These are phyloP conservation scores for Pholiota molesta DNA, from an alignment of 768 basidiomycete species.

Conservation along the genomic window DNA sequence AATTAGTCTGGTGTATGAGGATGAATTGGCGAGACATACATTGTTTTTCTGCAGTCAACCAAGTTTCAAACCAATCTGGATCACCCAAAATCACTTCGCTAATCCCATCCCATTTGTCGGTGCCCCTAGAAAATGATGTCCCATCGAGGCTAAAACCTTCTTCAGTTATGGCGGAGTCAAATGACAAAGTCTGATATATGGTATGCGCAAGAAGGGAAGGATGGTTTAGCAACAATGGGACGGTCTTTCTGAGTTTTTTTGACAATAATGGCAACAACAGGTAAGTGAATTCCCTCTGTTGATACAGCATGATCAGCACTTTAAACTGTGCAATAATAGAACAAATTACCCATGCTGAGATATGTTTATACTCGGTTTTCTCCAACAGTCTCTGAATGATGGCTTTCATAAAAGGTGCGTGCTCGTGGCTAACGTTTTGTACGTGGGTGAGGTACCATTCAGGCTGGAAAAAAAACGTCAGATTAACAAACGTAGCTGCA, in stretches of 20 bases:
- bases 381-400: constrained; percentile 73
- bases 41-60: constrained; percentile 87
- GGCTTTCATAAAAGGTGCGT: constrained; percentile 76
- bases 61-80: constrained; percentile 87
- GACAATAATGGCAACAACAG: constrained; percentile 79
- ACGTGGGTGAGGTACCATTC: constrained; percentile 98
- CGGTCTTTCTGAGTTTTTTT: constrained; percentile 72
- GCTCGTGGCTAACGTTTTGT: constrained; percentile 85
- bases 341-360: constrained; percentile 75
- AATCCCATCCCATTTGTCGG: constrained; percentile 68
- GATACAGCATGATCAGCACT: constrained; percentile 9
- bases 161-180: constrained; percentile 78
- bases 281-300: constrained; percentile 79
- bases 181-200: constrained; percentile 88
- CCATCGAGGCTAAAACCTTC: constrained; percentile 68
- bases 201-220: constrained; percentile 93
- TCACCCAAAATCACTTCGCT: constrained; percentile 82
- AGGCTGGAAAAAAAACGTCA: constrained; percentile 54
- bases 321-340: not conserved
- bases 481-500: not conserved
- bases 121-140: constrained; percentile 43
- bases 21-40: constrained; percentile 58
- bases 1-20: not conserved
- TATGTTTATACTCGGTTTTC: constrained; percentile 58
- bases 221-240: constrained; percentile 73